phyloP scores from a whole-genome alignment of 2,329 filamentous ascomycete species.

The Aspergillus japonicus region DNA sequence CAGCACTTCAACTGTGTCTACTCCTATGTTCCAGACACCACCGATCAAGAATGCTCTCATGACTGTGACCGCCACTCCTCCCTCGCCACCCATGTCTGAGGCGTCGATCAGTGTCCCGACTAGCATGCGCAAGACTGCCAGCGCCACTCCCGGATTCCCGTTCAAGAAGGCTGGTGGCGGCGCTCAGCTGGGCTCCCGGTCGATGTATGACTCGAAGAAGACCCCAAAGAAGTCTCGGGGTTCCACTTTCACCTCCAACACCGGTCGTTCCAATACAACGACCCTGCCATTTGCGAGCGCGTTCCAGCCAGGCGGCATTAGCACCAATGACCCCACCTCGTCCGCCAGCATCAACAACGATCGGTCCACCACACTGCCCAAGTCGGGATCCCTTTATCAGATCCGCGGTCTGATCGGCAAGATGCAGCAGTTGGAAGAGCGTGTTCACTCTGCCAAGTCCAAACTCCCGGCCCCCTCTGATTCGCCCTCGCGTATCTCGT shows the following conservation, averaged over 20 bases:
- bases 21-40: conserved; percentile 84
- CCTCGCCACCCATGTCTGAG: conserved; percentile 92
- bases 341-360: conserved; percentile 50
- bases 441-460: conserved; percentile 86
- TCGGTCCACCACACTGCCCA: conserved; percentile 49
- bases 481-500: conserved; percentile 79
- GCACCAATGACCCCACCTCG: conserved; percentile 34
- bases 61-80: conserved; percentile 74
- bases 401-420: conserved; percentile 92
- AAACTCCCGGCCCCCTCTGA: conserved; percentile 79
- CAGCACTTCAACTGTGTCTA: conserved; percentile 78
- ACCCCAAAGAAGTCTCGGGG: conserved; percentile 48
- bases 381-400: conserved; percentile 77
- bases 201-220: conserved; percentile 43
- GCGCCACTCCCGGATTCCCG: conserved; percentile 51
- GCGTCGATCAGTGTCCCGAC: conserved; percentile 65
- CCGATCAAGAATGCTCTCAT: conserved; percentile 67
- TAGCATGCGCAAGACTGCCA: conserved; percentile 54
- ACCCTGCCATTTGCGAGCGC: conserved; percentile 39
- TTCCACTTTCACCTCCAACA: conserved; percentile 58
- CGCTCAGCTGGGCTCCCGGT: conserved; percentile 53
- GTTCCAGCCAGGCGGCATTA: conserved; percentile 12
- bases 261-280: conserved; percentile 48
- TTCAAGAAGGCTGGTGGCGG: conserved; percentile 47
- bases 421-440: conserved; percentile 93